phyloP scores from a whole-genome alignment of 108 stramenopile species.

The Pseudonitzschia delicatissima region DNA sequence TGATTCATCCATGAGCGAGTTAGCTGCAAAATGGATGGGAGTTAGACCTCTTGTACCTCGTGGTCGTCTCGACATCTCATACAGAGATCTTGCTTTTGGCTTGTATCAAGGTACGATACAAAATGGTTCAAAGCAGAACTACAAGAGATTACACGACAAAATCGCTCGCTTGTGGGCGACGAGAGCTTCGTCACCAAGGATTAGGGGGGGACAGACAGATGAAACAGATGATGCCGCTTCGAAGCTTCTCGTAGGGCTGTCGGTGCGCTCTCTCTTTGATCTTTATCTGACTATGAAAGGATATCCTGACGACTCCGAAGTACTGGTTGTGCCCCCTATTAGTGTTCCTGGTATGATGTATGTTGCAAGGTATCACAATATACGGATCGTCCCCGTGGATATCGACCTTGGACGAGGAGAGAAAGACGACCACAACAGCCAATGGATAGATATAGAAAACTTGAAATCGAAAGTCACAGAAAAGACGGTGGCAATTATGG shows the following conservation, averaged over 20 bases:
- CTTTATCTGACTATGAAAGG: constrained; percentile 55
- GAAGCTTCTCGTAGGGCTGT: constrained; percentile 62
- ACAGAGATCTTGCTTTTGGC: constrained; percentile 49
- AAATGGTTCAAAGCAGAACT: constrained; percentile 3
- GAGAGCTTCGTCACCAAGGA: constrained; percentile 10
- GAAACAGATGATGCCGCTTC: not conserved
- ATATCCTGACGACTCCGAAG: constrained; percentile 57
- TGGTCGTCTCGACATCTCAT: constrained; percentile 66
- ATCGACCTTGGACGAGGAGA: constrained; percentile 6
- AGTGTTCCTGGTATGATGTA: constrained; percentile 77
- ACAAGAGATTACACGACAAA: not conserved
- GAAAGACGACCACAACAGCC: not conserved
- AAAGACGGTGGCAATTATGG: constrained; percentile 74
- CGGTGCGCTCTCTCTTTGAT: constrained; percentile 75
- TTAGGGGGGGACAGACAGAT: not conserved
- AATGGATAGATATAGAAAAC: constrained; percentile 37
- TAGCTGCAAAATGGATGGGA: constrained; percentile 15
- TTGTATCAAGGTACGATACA: constrained; percentile 31
- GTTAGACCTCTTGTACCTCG: constrained; percentile 59
- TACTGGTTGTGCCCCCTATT: constrained; percentile 72
- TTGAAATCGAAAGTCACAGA: constrained; percentile 49
- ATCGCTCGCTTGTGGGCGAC: not conserved
- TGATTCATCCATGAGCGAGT: not conserved
- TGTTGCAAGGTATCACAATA: constrained; percentile 50
- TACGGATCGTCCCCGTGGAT: constrained; percentile 71